A percentile compares a stretch with the other conserved stretches of the same genome.
phyloP scores from a whole-genome alignment of 2,329 filamentous ascomycete genomes.

The Talaromyces sp. region DNA sequence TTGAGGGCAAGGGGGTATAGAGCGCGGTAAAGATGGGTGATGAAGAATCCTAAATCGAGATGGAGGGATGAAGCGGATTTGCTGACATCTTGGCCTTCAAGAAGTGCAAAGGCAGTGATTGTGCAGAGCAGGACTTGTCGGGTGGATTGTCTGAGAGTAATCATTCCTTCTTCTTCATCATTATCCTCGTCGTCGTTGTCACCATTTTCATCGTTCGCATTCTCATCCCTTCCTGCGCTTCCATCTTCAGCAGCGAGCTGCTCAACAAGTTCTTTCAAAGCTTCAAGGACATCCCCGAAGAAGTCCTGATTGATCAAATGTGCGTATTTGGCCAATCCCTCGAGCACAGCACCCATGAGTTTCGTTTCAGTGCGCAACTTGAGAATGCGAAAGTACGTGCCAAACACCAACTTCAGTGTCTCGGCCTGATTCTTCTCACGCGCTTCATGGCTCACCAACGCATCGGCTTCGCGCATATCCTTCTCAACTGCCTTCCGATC shows the following conservation, averaged over 20 bases:
- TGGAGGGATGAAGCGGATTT: conserved; percentile 77
- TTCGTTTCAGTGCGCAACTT: conserved; percentile 70
- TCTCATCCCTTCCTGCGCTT: conserved; percentile 50
- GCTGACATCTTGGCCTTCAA: conserved; percentile 88
- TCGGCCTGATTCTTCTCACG: conserved; percentile 92
- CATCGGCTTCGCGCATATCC: conserved; percentile 90
- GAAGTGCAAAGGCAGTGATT: conserved; percentile 92
- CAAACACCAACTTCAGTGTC: conserved; percentile 92
- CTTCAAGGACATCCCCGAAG: conserved; percentile 93
- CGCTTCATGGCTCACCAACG: conserved; percentile 86
- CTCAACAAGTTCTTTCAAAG: conserved; percentile 84
- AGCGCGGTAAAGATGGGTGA: conserved; percentile 84
- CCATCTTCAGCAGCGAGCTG: conserved; percentile 58
- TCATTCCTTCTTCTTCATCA: conserved; percentile 27
- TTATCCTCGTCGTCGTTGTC: conserved; percentile 47
- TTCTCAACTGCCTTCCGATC: conserved; percentile 87
- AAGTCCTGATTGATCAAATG: conserved; percentile 99
- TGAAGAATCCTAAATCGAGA: conserved; percentile 93
- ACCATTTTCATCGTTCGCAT: conserved; percentile 34
- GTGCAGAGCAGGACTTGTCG: conserved; percentile 90
- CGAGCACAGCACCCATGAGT: conserved; percentile 94
- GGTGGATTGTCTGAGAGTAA: conserved; percentile 65
- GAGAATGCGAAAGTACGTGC: conserved; percentile 88
- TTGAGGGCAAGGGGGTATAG: conserved; percentile 75
- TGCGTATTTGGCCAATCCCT: conserved; percentile 88